These are phyloP conservation scores for Vigna reflexopilosa DNA, from an alignment of 306 rosid genomes.

Conservation along the genomic window DNA sequence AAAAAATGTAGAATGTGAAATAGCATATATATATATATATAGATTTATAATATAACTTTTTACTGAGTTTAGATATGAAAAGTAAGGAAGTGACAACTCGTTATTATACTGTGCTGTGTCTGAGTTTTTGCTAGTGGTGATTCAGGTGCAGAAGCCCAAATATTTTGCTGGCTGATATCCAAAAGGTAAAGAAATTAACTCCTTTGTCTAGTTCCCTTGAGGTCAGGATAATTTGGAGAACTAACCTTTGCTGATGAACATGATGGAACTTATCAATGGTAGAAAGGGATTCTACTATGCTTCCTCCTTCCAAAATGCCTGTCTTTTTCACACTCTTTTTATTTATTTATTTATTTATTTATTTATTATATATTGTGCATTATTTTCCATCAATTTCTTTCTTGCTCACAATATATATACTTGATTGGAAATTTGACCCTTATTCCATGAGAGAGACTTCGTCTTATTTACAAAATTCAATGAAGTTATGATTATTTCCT, in stretches of 20 bases:
- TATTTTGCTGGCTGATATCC: constrained; percentile 16
- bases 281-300: constrained; percentile 29
- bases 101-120: constrained; percentile 18
- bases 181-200: constrained; percentile 22
- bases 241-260: constrained; percentile 27
- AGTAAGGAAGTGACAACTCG: constrained; percentile 34
- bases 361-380: constrained; percentile 16
- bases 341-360: neutral
- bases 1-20: no score
- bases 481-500: constrained; percentile 36
- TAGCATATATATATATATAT: neutral
- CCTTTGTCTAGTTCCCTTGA: constrained; percentile 13
- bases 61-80: constrained; percentile 1
- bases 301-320: constrained; percentile 39
- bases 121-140: constrained; percentile 22
- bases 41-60: neutral
- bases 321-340: constrained; percentile 36
- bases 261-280: constrained; percentile 33
- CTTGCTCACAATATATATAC: constrained; percentile 37
- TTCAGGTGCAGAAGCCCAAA: constrained; percentile 15
- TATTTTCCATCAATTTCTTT: constrained; percentile 22
- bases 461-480: constrained; percentile 34
- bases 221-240: constrained; percentile 19
- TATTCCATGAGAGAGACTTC: constrained; percentile 38
- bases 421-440: constrained; percentile 49